Evolutionary conservation across 129 eudicot genomes (phyloP), one percentile per base, ranked within the genome.

Genomic region (Rutidosis leptorrhynchoides): DNA sequence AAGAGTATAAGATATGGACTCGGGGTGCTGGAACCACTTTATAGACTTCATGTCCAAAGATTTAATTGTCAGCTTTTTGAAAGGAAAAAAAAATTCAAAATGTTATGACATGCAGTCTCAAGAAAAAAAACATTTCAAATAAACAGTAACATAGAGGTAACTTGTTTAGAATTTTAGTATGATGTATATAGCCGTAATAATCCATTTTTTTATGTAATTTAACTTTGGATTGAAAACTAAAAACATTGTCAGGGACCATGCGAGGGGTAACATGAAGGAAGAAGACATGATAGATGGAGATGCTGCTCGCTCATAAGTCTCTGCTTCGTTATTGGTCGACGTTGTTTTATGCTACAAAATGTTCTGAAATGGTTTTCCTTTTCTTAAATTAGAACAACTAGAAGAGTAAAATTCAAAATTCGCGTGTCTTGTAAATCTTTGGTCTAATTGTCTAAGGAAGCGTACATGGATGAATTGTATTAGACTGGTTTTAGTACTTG

Each of bases 271-370:
- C 58, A 24, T 68, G 23, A 71, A 75, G 54, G 74, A 75, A 20
- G 74, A 67, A 75, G 74, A 75, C 25, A 75, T 67, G 76, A 60
- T 60, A 64, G 70, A 68, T 68, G 69, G 51, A 20, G 74, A 61
- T 75, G 64, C 57, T 75, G 64, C 57, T 68, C 57, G 64, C 32
- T 51, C 74, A 59, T 67, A 74, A 74, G 53, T 11, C 19, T 69
- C 27, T 32, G 3, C 12, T 21, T 52, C 20, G 37, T 54, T 32
- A 46, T 32, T 51, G 33, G 27, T 24, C 10, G 43, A 69, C 64
- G 65, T 43, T 65, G 10, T 57, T 37, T 11, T 65, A 33, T 66
- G 43, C 78, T 35, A 46, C 68, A 59, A 14, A 57, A 37, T 43
- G 15, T 54, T 24, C 27, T 65, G 45, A 53, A 73, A 55, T 30